Evolutionary conservation across 129 eudicot genomes (phyloP).

Genomic region (Escallonia rubra): DNA sequence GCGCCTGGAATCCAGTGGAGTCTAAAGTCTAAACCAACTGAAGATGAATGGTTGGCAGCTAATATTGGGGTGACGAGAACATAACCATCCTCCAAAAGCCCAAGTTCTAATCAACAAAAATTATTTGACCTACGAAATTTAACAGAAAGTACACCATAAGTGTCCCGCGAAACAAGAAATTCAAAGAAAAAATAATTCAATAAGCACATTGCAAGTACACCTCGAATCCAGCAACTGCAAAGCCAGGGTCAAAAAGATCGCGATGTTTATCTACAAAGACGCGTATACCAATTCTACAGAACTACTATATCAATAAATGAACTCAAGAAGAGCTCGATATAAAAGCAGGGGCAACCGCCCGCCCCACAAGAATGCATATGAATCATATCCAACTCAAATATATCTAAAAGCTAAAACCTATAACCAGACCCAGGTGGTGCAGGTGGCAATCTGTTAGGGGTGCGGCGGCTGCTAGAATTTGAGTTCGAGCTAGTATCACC

Average conservation of each 20-base stretch:
- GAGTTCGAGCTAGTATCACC: conserved; percentile 62
- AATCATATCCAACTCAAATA: background rate
- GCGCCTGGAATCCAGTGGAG: too few relatives aligned
- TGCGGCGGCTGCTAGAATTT: conserved; percentile 78
- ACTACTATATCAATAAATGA: conserved; percentile 35
- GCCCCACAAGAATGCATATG: background rate
- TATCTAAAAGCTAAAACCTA: conserved; percentile 46
- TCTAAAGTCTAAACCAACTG: too few relatives aligned
- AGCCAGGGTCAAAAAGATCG: conserved; percentile 12
- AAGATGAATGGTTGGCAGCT: too few relatives aligned
- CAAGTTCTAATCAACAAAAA: too few relatives aligned
- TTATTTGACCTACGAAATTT: too few relatives aligned
- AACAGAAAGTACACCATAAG: too few relatives aligned
- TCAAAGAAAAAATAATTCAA: background rate
- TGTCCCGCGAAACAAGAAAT: background rate
- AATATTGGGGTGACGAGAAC: too few relatives aligned
- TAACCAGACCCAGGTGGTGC: conserved; percentile 82
- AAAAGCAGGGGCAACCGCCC: conserved; percentile 15
- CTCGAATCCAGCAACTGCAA: conserved; percentile 33
- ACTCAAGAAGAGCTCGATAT: conserved; percentile 39
- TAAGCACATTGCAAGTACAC: conserved; percentile 20
- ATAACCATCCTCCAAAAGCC: too few relatives aligned
- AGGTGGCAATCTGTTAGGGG: conserved; percentile 92
- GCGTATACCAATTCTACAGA: conserved; percentile 33
- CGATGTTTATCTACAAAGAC: conserved; percentile 38